Evolutionary conservation across 768 basidiomycete species (phyloP).

Genomic region (Phylloporus arenicola): DNA sequence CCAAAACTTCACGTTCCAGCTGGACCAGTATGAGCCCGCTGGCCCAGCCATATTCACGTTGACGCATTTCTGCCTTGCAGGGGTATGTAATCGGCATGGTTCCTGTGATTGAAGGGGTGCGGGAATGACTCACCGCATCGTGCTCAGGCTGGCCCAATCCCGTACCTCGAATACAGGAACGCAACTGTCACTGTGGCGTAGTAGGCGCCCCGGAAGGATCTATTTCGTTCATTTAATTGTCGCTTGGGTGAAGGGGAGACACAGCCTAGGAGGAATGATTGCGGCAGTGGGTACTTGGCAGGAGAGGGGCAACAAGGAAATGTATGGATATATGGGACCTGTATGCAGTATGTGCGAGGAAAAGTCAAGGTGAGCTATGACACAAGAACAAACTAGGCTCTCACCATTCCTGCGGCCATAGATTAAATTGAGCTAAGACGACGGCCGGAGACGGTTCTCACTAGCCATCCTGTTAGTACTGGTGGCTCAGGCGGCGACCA

Average conservation of each 20-base stretch:
- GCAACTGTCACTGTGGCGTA: constrained; percentile 12
- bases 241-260: not conserved
- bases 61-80: constrained; percentile 16
- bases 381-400: not conserved
- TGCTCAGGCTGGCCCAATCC: constrained; percentile 10
- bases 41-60: constrained; percentile 15
- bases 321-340: not conserved
- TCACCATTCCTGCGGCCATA: no score
- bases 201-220: not conserved
- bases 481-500: not conserved
- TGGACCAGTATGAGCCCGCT: constrained; percentile 8
- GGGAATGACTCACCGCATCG: not conserved
- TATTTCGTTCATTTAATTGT: not conserved
- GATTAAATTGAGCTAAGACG: no score
- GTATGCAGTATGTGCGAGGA: not conserved
- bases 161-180: constrained; percentile 19
- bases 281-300: not conserved
- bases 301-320: not conserved
- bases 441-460: not conserved
- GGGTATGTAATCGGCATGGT: not conserved
- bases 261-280: not conserved
- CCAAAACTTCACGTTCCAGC: constrained; percentile 16
- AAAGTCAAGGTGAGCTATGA: not conserved
- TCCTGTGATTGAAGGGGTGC: not conserved
- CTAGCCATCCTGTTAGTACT: not conserved